Evolutionary conservation across 202 grass and related monocot species (phyloP).

Genomic region (Schoenoplectus triqueter): DNA sequence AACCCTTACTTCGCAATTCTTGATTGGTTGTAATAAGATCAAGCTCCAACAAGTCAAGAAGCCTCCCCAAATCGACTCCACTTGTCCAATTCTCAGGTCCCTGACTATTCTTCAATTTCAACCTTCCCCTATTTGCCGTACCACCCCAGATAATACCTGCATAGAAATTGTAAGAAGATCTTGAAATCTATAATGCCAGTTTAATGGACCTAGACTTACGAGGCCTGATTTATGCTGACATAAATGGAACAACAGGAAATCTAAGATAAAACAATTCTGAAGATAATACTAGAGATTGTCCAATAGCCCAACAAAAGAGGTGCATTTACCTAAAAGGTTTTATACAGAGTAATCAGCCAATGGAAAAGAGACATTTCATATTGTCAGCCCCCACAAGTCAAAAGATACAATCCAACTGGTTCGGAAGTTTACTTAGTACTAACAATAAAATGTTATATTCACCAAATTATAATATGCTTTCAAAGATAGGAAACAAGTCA

Average conservation of each 20-base stretch:
- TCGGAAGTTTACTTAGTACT: slow-evolving; percentile 1
- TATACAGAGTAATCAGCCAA: not conserved
- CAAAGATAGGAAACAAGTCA: slow-evolving; percentile 1
- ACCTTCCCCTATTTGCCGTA: slow-evolving; percentile 75
- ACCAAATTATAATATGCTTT: not conserved
- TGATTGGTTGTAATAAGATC: slow-evolving; percentile 82
- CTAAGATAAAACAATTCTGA: not conserved
- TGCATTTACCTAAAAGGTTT: not conserved
- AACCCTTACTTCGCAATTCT: slow-evolving; percentile 56
- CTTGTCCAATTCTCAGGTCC: slow-evolving; percentile 92
- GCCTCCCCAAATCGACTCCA: slow-evolving; percentile 74
- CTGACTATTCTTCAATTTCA: slow-evolving; percentile 77
- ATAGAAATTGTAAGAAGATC: slow-evolving; percentile 3
- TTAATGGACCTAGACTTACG: not conserved
- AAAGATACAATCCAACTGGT: not conserved
- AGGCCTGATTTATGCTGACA: not conserved
- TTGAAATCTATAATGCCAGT: slow-evolving; percentile 1
- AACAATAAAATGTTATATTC: not conserved
- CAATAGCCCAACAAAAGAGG: not conserved
- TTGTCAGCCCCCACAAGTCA: not conserved
- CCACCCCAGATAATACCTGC: slow-evolving; percentile 77
- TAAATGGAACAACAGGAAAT: not conserved
- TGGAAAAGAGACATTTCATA: not conserved
- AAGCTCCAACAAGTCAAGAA: slow-evolving; percentile 86
- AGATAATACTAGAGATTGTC: not conserved